Base-by-base conservation (phyloP, 345 rosid genomes). In the Gossypium rotundifolium region DNA sequence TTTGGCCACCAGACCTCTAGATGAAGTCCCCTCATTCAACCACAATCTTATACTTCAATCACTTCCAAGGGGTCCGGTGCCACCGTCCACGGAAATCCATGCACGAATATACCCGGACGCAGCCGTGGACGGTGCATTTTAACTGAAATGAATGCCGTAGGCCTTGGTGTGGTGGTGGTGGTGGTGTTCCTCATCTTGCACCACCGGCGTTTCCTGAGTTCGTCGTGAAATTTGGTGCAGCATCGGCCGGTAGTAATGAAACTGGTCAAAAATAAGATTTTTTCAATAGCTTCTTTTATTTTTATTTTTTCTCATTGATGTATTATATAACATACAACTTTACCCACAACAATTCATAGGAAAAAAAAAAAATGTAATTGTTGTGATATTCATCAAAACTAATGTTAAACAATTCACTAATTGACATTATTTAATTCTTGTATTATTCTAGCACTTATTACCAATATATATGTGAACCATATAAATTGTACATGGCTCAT, bases 51-150 rank as follows among this genome's bases (percentile, higher is more conserved):
- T 76, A 33, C 12, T 81, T n/a, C 86, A 83, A 64, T 77, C 85
- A 20, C 85, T 84, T 2, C 77, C 42, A 22, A 79, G 79, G 65
- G 87, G 85, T 16, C 77, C 81, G 0, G 87, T 83, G 68, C 81
- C 89, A 3, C 76, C 86, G 0, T 70, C 80, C 0, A 22, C 1
- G 25, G 76, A 16, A 84, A 83, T 17, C 67, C 84, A n/a, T 83
- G 89, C 80, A 82, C 84, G 0, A 44, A 74, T 77, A 78, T 79
- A 11, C 91, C 89, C 0, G 81, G 79, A 3, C 25, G 25, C 16
- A 54, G 42, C 11, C 48, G 8, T 1, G 89, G 88, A 4, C 65
- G 63, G 6, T 84, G 89, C 79, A 45, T 81, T 4, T 76, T 82
- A 55, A 51, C 33, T 2, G 78, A 67, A 55, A 80, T 33, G 83